Base-by-base conservation (phyloP, 345 rosid genomes). In the Corchorus capsularis region DNA sequence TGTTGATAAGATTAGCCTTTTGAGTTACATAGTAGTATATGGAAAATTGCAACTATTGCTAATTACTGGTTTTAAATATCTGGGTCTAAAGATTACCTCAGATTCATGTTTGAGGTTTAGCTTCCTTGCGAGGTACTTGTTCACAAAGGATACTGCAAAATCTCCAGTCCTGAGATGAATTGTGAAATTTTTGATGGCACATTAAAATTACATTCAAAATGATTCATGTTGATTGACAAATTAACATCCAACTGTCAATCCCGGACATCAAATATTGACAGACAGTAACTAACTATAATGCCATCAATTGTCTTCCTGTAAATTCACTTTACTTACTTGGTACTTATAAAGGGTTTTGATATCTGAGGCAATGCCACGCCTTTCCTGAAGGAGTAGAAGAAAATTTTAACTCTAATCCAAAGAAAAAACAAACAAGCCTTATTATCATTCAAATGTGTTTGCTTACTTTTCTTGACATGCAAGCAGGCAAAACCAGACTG, bases 91-190 rank as follows among this genome's bases (percentile, higher is more conserved):
- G 19, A 19, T 32, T 76, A 76, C 79, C 79, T 76, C 79, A 8
- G 68, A 67, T 68, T 76, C 79, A 47, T 76, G 49, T 46, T 76
- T 46, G 59, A 76, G 79, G 57, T 76, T 68, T 35, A 76, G 68
- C 59, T 76, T 76, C 73, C 16, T 35, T 34, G 72, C 60, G 27
- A 76, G 63, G 74, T 68, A 68, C 79, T 76, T 76, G 59, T 32
- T 68, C 66, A 76, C 57, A 4, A 57, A 56, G 55, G 79, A 76
- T 52, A 68, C 34, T 6, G 50, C 35, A 27, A 76, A 35, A 46
- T 68, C 73, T 76, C 79, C 79, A 53, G 45, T 57, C 66, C 79
- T 76, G 73, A 57, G 27, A 68, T 3, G 27, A 49, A 57, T 56
- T 68, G 72, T 60, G 47, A 15, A 50, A 34, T 34, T 74, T 52